A percentile compares a stretch with the other conserved stretches of the same genome.
phyloP scores from a whole-genome alignment of 495 filamentous ascomycete species.

The Tuber microsphaerosporum region DNA sequence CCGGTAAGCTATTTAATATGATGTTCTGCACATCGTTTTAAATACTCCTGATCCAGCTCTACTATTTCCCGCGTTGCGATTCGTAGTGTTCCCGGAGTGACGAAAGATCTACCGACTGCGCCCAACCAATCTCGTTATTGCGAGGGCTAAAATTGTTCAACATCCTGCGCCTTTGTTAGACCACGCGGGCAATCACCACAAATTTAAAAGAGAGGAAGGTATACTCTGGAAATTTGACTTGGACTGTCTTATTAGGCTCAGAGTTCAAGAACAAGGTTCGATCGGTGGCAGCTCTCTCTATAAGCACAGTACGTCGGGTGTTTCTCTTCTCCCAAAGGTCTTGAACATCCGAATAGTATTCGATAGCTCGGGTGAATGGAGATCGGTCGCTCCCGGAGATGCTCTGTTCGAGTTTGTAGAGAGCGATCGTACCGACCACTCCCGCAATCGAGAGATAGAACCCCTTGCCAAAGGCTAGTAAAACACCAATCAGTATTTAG shows the following conservation, averaged over 20 bases:
- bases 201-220: constrained; percentile 36
- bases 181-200: not conserved
- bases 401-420: constrained; percentile 53
- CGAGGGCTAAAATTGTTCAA: constrained; percentile 33
- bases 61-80: constrained; percentile 12
- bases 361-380: constrained; percentile 54
- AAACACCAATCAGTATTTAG: not conserved
- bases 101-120: constrained; percentile 20
- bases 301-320: constrained; percentile 54
- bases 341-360: constrained; percentile 47
- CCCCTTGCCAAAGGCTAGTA: constrained; percentile 36
- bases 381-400: constrained; percentile 49
- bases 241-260: constrained; percentile 45
- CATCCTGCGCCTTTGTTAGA: constrained; percentile 17
- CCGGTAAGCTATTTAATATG: constrained; percentile 1
- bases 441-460: constrained; percentile 61
- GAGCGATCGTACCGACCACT: constrained; percentile 52
- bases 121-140: constrained; percentile 36
- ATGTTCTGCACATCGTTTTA: constrained; percentile 14
- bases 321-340: constrained; percentile 56
- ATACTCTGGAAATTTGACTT: constrained; percentile 64
- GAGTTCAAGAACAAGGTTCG: constrained; percentile 59
- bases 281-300: constrained; percentile 66
- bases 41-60: constrained; percentile 7
- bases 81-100: constrained; percentile 27